Base-by-base conservation (phyloP, 1,284 basidiomycete species). In the Cystobasidium sp. region DNA sequence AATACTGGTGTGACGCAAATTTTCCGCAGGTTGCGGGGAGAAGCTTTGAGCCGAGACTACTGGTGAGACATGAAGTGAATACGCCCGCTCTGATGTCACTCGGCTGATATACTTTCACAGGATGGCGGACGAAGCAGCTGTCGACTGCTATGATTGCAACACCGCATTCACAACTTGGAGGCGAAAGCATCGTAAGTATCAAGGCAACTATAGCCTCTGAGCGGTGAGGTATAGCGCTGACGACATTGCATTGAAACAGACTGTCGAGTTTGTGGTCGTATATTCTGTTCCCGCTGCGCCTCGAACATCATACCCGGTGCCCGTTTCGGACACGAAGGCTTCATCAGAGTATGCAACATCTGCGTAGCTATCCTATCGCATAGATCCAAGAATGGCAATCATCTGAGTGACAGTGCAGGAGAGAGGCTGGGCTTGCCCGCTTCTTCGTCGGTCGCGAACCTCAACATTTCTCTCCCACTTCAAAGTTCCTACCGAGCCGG, bases 51-150 rank as follows among this genome's bases (percentile, higher is more conserved):
- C 46, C 39, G 61, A 56, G 68, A 69, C 31, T 70, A 70, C 39
- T 74, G 72, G 64, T 74, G 49, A 58, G 71, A 7, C 22, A 22
- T 55, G 14, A n/a, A 10, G 10, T 22, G 43, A 6, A 10, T 31
- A 39, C 10, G 24, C 49, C 59, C 22, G 51, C 47, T 6, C 55
- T 59, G n/a, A 55, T 37, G 68, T 51, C 68, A 43, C 20, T 10
- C 20, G 49, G 51, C 37, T 62, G 53, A 18, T 47, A 46, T 22
- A 12, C 10, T 44, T 12, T 18, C 5, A 16, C 41, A 73, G 94
- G 94, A 96, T 97, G 92, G 92, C 94, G 75, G 97, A 99, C 81
- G 93, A 95, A 80, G 91, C 92, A 73, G 93, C 92, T 79, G 97
- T 92, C 81, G 96, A 97, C 80, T 97, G 94, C 81, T 95, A 93